Evolutionary conservation across 2,329 filamentous ascomycete genomes (phyloP), one percentile per base, ranked within the genome.

Genomic region (Neopestalotiopsis sp.): DNA sequence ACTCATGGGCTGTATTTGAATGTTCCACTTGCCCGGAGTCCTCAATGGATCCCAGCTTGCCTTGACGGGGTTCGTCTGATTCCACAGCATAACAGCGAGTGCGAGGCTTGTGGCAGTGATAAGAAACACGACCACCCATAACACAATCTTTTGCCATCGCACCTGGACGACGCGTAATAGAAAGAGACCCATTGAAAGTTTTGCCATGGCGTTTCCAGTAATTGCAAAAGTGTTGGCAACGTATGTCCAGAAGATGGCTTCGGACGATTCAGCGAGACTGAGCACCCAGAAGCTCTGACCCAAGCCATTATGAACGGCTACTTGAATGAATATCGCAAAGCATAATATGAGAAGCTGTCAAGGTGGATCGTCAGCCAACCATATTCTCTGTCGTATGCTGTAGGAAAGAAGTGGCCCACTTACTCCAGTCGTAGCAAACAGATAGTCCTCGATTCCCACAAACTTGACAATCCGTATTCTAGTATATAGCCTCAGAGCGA

Each of bases 241-340:
- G 58, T 80, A 81, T 2, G 77, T 79, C 79, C 79, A 82, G 65
- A 81, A 79, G 67, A 82, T 81, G 68, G 80, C 78, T 38, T 78
- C 67, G n/a, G 78, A 78, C 6, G 76, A 76, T 40, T 77, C 71
- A 56, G 76, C 76, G n/a, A 77, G 65, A 12, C 67, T 71, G 1
- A 81, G 74, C 3, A 65, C 64, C 78, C 76, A 80, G 49, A 81
- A 78, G 67, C 73, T 77, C 59, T 72, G 75, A 1, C 79, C 80
- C 12, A 81, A 71, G 1, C 80, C 80, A 68, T 78, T 73, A 53
- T 77, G 72, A 4, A 79, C 78, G 0, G 80, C 75, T 12, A 81
- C 74, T 68, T 81, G 80, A 68, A 81, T 77, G 69, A 76, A 78
- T 42, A 71, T 66, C 38, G 79, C 73, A 67, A 79, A 82, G 34